Conservation (phyloP, 345 rosid genomes). For the Eucalyptus pauciflora region DNA sequence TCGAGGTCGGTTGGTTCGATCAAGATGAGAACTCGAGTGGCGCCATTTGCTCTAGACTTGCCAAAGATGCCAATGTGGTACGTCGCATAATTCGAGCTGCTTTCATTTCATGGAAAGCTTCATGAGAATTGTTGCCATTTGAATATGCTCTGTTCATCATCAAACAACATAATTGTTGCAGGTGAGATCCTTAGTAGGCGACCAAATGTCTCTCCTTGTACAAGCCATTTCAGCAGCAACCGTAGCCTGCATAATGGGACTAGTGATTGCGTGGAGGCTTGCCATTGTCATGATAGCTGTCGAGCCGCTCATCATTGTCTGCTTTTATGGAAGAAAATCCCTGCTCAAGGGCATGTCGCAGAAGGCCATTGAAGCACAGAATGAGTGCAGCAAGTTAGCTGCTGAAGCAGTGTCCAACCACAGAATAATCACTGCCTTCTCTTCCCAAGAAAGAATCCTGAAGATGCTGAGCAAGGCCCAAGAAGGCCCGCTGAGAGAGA, state of each 20-base stretch:
- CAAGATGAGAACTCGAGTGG: constrained; percentile 21
- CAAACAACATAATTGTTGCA: background rate
- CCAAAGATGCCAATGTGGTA: constrained; percentile 22
- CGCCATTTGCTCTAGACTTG: constrained; percentile 17
- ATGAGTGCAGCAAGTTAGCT: background rate
- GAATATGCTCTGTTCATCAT: background rate
- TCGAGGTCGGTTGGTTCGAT: constrained; percentile 23
- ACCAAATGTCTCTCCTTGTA: background rate
- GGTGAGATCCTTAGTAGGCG: background rate
- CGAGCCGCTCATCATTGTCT: background rate
- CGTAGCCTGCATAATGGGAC: background rate
- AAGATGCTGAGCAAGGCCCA: background rate
- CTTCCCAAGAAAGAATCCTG: background rate
- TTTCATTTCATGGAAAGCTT: background rate
- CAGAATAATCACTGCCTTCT: background rate
- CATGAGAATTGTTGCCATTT: background rate
- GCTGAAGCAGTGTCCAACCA: background rate
- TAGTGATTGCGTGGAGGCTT: background rate
- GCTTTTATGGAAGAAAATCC: background rate
- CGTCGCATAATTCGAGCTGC: background rate
- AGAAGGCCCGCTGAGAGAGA: background rate
- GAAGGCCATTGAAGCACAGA: background rate
- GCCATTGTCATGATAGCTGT: background rate
- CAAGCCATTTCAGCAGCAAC: background rate
- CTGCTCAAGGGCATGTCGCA: background rate